Conservation (phyloP, 495 filamentous ascomycete species). For the Hypoxylon perforatum region DNA sequence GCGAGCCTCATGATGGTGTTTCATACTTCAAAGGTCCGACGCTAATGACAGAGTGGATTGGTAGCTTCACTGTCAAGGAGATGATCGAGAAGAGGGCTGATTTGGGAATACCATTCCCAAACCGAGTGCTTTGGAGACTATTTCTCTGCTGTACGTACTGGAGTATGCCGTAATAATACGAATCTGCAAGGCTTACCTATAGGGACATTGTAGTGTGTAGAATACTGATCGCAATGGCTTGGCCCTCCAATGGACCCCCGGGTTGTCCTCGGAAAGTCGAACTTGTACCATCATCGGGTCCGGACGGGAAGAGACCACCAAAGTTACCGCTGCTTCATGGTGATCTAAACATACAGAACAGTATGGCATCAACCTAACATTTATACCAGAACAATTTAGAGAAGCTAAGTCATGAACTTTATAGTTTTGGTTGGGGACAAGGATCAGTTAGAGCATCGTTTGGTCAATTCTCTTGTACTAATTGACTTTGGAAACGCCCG, state of each 20-base stretch:
- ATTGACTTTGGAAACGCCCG: conserved; percentile 38
- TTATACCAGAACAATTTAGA: not conserved
- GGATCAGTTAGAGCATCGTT: conserved; percentile 16
- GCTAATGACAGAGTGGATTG: conserved; percentile 37
- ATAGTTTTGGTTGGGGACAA: conserved; percentile 38
- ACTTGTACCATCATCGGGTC: conserved; percentile 14
- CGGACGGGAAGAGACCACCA: conserved; percentile 5
- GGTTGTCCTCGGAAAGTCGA: not conserved
- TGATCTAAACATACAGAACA: conserved; percentile 34
- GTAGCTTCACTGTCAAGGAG: conserved; percentile 18
- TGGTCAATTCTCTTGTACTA: conserved; percentile 26
- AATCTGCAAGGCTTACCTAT: not conserved
- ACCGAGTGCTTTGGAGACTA: conserved; percentile 39
- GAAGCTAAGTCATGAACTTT: not conserved
- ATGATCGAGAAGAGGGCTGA: conserved; percentile 16
- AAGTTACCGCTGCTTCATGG: conserved; percentile 28
- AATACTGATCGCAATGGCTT: conserved; percentile 37
- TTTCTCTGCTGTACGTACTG: conserved; percentile 33
- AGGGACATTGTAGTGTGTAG: conserved; percentile 27
- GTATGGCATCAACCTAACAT: conserved; percentile 10
- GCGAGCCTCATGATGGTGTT: not conserved
- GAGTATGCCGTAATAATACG: not conserved
- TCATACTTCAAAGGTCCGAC: conserved; percentile 10
- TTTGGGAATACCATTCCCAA: conserved; percentile 30
- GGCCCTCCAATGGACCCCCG: conserved; percentile 20